A percentile compares a stretch with the other conserved stretches of the same genome.
phyloP scores from a whole-genome alignment of 208 protist genomes.

The Jaenimonas drosophilae region DNA sequence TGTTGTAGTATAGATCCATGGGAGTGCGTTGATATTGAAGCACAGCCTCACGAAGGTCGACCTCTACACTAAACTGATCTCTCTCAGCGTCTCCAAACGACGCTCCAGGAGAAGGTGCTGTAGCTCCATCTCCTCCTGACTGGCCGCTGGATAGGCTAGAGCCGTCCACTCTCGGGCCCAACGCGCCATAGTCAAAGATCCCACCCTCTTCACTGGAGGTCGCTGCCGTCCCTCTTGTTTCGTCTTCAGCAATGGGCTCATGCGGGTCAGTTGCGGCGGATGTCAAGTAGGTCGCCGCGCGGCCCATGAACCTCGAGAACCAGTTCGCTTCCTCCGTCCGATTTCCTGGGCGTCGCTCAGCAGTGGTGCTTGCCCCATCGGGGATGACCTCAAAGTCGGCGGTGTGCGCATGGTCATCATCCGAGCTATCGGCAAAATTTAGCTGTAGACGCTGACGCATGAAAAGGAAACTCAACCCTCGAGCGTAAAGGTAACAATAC shows the following conservation, averaged over 20 bases:
- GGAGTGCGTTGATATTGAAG: slow-evolving; percentile 61
- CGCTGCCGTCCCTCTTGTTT: no score
- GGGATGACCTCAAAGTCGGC: slow-evolving; percentile 22
- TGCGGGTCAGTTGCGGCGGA: slow-evolving; percentile 1
- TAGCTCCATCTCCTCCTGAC: background rate
- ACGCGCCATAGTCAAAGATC: background rate
- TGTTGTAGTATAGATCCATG: slow-evolving; percentile 64
- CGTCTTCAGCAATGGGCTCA: background rate
- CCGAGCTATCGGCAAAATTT: slow-evolving; percentile 58
- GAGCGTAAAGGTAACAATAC: no score
- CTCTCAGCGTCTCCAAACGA: slow-evolving; percentile 7
- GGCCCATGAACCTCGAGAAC: background rate
- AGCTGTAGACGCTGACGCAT: slow-evolving; percentile 17
- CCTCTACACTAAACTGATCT: slow-evolving; percentile 28
- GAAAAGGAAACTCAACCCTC: background rate
- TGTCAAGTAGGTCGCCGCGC: background rate
- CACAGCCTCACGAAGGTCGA: slow-evolving; percentile 67
- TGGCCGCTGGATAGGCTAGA: background rate
- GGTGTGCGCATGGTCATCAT: slow-evolving; percentile 44
- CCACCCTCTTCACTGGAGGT: slow-evolving; percentile 1
- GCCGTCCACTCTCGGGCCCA: no score
- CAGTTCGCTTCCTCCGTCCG: background rate
- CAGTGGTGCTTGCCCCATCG: background rate
- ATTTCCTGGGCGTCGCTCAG: slow-evolving; percentile 4
- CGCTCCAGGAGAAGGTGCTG: no score